Evolutionary conservation across 1,284 basidiomycete species (phyloP).

Genomic region (Schizophyllum commune): DNA sequence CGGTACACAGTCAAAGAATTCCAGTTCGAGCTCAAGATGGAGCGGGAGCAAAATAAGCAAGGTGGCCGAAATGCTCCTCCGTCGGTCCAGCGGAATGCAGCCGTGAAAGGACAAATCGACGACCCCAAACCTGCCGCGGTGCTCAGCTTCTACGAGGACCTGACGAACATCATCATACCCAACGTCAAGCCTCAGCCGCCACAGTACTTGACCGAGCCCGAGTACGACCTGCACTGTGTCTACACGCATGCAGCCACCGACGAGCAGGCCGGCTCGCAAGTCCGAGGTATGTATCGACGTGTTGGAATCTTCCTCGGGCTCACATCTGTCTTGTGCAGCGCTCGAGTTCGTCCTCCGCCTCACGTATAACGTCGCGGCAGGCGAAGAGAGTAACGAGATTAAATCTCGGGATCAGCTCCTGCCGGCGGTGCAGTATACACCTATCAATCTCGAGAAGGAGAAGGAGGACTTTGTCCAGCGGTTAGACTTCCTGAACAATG

Average conservation of each 20-base stretch:
- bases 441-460: constrained; percentile 58
- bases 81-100: constrained; percentile 21
- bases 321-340: constrained; percentile 26
- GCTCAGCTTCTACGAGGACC: constrained; percentile 52
- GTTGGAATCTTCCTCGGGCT: background rate
- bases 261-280: constrained; percentile 21
- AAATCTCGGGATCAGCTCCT: constrained; percentile 31
- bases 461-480: constrained; percentile 40
- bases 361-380: constrained; percentile 27
- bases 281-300: constrained; percentile 30
- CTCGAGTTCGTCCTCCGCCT: constrained; percentile 53
- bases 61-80: constrained; percentile 24
- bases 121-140: constrained; percentile 46
- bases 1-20: constrained; percentile 36
- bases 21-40: constrained; percentile 47
- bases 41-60: constrained; percentile 53
- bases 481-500: constrained; percentile 50
- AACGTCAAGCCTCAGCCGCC: constrained; percentile 36
- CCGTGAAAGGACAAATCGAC: constrained; percentile 25
- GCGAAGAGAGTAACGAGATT: constrained; percentile 18
- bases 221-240: constrained; percentile 41
- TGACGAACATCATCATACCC: constrained; percentile 49
- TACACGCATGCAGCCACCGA: constrained; percentile 35
- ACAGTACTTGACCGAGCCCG: constrained; percentile 27
- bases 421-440: constrained; percentile 50